phyloP scores from a whole-genome alignment of 805 yeast species.

The Metschnikowia corniflorae region DNA sequence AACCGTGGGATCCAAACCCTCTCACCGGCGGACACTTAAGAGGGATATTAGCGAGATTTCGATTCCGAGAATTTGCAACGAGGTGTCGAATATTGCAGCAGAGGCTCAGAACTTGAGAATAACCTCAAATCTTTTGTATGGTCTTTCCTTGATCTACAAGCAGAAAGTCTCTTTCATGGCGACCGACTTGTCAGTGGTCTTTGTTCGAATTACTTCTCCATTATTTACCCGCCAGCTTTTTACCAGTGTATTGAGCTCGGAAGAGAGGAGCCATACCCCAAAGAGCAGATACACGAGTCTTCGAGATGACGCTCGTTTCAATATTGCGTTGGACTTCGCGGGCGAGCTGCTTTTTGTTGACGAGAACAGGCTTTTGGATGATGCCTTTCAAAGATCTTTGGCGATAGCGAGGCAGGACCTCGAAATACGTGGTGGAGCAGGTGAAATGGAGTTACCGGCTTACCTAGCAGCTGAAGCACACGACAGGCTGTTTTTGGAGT shows the following conservation, averaged over 20 bases:
- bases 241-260: neutral
- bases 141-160: constrained; percentile 46
- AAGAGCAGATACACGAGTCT: constrained; percentile 3
- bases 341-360: constrained; percentile 3
- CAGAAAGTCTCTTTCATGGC: constrained; percentile 47
- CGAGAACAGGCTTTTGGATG: neutral
- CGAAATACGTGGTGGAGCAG: neutral
- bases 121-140: constrained; percentile 44
- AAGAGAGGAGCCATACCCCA: neutral
- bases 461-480: constrained; percentile 6
- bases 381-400: constrained; percentile 1
- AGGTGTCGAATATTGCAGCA: constrained; percentile 10
- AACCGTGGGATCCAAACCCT: constrained; percentile 36
- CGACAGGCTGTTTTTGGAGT: constrained; percentile 16
- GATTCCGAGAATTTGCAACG: constrained; percentile 41
- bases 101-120: constrained; percentile 29
- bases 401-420: neutral
- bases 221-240: constrained; percentile 1
- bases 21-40: constrained; percentile 26
- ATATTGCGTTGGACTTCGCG: constrained; percentile 24
- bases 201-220: constrained; percentile 9
- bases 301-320: constrained; percentile 26
- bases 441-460: neutral
- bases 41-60: constrained; percentile 33
- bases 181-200: constrained; percentile 23